phyloP scores from a whole-genome alignment of 257 asterid species.

The Asclepias syriaca region DNA sequence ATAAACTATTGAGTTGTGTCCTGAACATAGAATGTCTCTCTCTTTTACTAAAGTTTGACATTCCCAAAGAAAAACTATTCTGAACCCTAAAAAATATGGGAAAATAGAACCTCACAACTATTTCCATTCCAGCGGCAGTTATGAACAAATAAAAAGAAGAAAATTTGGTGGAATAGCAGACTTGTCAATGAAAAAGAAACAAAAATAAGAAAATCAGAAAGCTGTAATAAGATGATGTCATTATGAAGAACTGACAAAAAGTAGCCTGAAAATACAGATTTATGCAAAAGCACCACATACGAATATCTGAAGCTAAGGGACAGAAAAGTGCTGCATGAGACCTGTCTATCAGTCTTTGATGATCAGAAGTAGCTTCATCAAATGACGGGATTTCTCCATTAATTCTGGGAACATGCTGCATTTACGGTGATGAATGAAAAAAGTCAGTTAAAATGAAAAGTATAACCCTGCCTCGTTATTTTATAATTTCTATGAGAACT shows the following conservation, averaged over 20 bases:
- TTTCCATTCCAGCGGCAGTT: background rate
- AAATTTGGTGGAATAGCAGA: background rate
- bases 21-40: background rate
- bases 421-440: slow-evolving; percentile 10
- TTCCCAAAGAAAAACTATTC: background rate
- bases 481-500: background rate
- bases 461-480: background rate
- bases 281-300: background rate
- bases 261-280: slow-evolving; percentile 1
- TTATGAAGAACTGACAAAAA: background rate
- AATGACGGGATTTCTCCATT: slow-evolving; percentile 83
- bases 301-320: background rate
- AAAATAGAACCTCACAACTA: background rate
- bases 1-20: background rate
- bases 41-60: background rate
- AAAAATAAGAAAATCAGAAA: background rate
- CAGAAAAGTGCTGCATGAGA: slow-evolving; percentile 19
- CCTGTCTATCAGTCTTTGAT: slow-evolving; percentile 75
- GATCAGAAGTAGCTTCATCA: slow-evolving; percentile 86
- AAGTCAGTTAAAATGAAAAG: background rate
- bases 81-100: background rate
- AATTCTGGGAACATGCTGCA: slow-evolving; percentile 83
- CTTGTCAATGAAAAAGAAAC: background rate
- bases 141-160: background rate
- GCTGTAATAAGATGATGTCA: background rate